Evolutionary conservation across 192 early-diverging fungal genomes (phyloP).

Genomic region (Podila epicladia): DNA sequence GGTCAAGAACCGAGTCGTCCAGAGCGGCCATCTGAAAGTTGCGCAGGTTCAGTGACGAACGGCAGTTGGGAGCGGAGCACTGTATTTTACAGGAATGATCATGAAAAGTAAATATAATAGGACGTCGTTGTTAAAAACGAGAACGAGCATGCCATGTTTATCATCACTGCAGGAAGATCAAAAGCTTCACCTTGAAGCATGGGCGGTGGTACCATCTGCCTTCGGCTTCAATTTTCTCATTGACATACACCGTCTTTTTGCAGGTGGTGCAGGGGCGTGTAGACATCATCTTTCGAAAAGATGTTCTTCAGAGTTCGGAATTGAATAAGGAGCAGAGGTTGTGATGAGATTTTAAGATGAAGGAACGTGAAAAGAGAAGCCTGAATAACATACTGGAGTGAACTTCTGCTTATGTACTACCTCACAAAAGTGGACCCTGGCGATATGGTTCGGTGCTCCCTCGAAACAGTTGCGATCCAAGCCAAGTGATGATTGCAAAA

Average conservation of each 20-base stretch:
- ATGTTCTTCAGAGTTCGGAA: background rate
- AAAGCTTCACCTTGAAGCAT: conserved; percentile 36
- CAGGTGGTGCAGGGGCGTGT: conserved; percentile 38
- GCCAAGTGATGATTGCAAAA: too few species aligned
- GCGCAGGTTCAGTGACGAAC: conserved; percentile 15
- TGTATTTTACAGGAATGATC: background rate
- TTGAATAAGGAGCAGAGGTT: background rate
- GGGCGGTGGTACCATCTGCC: conserved; percentile 42
- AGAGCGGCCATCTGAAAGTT: conserved; percentile 42
- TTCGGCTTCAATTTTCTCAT: conserved; percentile 43
- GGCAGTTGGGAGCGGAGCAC: conserved; percentile 35
- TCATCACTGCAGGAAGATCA: background rate
- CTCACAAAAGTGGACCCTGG: too few species aligned
- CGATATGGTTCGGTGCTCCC: too few species aligned
- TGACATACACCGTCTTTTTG: conserved; percentile 46
- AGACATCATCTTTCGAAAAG: conserved; percentile 30
- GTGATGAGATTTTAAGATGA: background rate
- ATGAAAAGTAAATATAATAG: background rate
- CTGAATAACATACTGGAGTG: too few species aligned
- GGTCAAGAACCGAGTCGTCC: conserved; percentile 15
- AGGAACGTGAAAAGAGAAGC: background rate
- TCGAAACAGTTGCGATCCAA: too few species aligned
- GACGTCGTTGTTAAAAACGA: background rate
- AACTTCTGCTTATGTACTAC: too few species aligned
- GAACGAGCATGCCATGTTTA: background rate